Evolutionary conservation across 108 stramenopile genomes (phyloP).

Genomic region (Nitzschia inconspicua): DNA sequence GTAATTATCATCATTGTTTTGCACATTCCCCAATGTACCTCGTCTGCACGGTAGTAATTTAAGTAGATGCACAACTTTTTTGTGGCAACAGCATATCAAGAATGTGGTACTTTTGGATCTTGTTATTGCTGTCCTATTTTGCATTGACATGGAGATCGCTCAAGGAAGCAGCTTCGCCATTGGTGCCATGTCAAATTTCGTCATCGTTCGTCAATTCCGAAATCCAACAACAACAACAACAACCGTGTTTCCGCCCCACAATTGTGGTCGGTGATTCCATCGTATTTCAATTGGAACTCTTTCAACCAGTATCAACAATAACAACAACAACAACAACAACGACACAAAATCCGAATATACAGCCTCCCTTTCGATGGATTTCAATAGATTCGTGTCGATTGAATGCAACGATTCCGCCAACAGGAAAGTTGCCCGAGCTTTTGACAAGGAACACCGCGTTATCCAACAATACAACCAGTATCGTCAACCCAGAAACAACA

Average conservation of each 20-base stretch:
- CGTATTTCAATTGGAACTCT: not conserved
- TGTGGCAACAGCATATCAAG: not conserved
- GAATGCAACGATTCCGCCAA: constrained; percentile 12
- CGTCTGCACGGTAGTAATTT: not conserved
- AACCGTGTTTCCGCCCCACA: not conserved
- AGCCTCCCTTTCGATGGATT: constrained; percentile 13
- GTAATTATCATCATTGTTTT: constrained; percentile 3
- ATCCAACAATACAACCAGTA: not conserved
- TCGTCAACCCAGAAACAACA: not conserved
- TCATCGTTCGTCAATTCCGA: not conserved
- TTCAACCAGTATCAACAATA: too few relatives aligned
- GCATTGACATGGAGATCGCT: constrained; percentile 18
- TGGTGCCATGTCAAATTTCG: not conserved
- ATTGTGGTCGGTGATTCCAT: not conserved
- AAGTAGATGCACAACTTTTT: not conserved
- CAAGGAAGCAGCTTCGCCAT: constrained; percentile 9
- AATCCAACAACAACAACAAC: not conserved
- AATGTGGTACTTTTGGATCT: constrained; percentile 26
- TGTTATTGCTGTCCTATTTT: constrained; percentile 6
- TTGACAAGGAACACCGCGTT: not conserved
- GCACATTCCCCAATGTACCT: not conserved
- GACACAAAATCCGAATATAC: too few relatives aligned
- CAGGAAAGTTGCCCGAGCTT: constrained; percentile 14
- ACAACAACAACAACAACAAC: too few relatives aligned
- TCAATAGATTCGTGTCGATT: constrained; percentile 13